A percentile compares a stretch with the other conserved stretches of the same genome.
These are phyloP conservation scores for Monosporozyma yasuniensis DNA, from an alignment of 805 yeast species.

Conservation along the genomic window DNA sequence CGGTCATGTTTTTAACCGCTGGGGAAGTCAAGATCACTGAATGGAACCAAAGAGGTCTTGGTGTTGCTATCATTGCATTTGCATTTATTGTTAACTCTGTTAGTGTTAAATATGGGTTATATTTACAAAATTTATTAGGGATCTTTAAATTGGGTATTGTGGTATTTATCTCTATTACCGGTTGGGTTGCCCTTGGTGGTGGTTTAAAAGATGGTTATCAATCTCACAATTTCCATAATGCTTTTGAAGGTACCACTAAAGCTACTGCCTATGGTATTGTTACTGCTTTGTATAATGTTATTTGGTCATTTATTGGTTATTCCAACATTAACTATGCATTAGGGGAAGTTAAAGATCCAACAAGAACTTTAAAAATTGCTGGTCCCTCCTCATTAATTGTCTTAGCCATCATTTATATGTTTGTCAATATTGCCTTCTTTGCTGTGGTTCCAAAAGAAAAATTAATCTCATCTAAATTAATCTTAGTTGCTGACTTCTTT, in stretches of 20 bases:
- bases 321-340: slow-evolving; percentile 77
- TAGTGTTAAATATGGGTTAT: slow-evolving; percentile 57
- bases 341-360: slow-evolving; percentile 70
- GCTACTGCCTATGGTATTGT: slow-evolving; percentile 61
- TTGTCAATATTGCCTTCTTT: slow-evolving; percentile 71
- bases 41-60: slow-evolving; percentile 74
- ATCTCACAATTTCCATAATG: slow-evolving; percentile 51
- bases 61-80: slow-evolving; percentile 63
- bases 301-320: slow-evolving; percentile 80
- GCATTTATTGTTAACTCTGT: slow-evolving; percentile 56
- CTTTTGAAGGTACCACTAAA: slow-evolving; percentile 43
- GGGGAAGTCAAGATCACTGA: slow-evolving; percentile 57
- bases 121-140: slow-evolving; percentile 58
- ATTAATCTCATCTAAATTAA: slow-evolving; percentile 50
- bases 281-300: slow-evolving; percentile 70
- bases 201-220: slow-evolving; percentile 44
- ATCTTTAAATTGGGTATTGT: slow-evolving; percentile 65
- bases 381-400: slow-evolving; percentile 64
- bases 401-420: slow-evolving; percentile 58
- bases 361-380: slow-evolving; percentile 55
- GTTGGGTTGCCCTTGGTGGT: slow-evolving; percentile 81
- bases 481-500: slow-evolving; percentile 71
- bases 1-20: slow-evolving; percentile 67
- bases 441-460: slow-evolving; percentile 70
- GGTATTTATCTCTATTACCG: slow-evolving; percentile 60